These are phyloP conservation scores for Adansonia grandidieri DNA, from an alignment of 441 rosid species.

Conservation along the genomic window DNA sequence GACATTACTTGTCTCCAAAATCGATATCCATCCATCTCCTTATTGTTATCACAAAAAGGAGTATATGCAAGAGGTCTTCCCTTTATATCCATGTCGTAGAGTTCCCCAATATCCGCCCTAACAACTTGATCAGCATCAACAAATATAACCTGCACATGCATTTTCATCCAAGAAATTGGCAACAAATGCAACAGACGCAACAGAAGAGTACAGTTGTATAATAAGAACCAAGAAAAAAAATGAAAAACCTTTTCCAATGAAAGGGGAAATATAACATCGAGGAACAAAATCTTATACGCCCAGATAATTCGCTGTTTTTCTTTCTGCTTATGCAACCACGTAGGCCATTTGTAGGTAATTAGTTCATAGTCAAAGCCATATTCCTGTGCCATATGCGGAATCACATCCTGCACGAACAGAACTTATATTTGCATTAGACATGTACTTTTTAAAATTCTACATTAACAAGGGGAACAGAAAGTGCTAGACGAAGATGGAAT, in stretches of 20 bases:
- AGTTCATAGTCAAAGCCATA: slow-evolving; percentile 96
- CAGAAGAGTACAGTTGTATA: slow-evolving; percentile 18
- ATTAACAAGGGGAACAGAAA: not conserved
- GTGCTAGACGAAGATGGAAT: slow-evolving; percentile 13
- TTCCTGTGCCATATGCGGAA: slow-evolving; percentile 94
- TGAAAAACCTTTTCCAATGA: slow-evolving; percentile 87
- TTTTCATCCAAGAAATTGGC: slow-evolving; percentile 25
- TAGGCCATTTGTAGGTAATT: slow-evolving; percentile 97
- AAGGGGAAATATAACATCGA: slow-evolving; percentile 96
- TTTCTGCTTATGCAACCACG: slow-evolving; percentile 99
- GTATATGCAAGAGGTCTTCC: slow-evolving; percentile 99
- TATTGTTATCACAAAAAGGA: slow-evolving; percentile 98
- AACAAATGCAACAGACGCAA: slow-evolving; percentile 17
- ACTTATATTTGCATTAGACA: slow-evolving; percentile 25
- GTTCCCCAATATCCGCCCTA: slow-evolving; percentile 97
- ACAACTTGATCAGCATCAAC: slow-evolving; percentile 99
- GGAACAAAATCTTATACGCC: slow-evolving; percentile 98
- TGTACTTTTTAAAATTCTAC: not conserved
- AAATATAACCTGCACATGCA: slow-evolving; percentile 82
- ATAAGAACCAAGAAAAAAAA: not conserved
- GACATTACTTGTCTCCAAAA: slow-evolving; percentile 92
- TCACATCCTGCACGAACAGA: slow-evolving; percentile 71
- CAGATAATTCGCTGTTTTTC: slow-evolving; percentile 99
- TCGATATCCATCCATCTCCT: slow-evolving; percentile 98
- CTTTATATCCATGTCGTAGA: slow-evolving; percentile 96